Percentiles rank a stretch among this genome's conserved stretches.
phyloP scores from a whole-genome alignment of 768 basidiomycete species.

The Termitomyces sp. region DNA sequence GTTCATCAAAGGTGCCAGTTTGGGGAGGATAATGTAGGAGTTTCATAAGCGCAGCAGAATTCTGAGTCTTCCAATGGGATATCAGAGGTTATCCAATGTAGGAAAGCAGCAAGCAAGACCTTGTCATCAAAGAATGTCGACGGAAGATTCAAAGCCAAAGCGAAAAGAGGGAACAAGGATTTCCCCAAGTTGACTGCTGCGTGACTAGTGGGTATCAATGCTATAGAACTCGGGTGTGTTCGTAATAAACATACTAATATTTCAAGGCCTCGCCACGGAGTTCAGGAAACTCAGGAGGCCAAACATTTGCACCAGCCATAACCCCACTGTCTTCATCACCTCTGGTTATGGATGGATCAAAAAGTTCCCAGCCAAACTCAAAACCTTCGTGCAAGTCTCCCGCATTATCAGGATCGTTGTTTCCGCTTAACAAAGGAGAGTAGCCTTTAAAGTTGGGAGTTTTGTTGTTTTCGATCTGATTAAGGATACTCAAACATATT shows the following conservation, averaged over 20 bases:
- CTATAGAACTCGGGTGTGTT: neutral
- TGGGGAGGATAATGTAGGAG: constrained; percentile 73
- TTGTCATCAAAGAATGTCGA: constrained; percentile 80
- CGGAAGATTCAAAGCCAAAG: constrained; percentile 70
- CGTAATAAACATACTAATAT: constrained; percentile 53
- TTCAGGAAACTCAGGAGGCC: constrained; percentile 59
- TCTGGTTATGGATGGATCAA: constrained; percentile 22
- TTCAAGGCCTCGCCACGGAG: constrained; percentile 54
- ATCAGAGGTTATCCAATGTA: neutral
- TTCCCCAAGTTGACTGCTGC: constrained; percentile 42
- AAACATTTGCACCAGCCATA: constrained; percentile 72
- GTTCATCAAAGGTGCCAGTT: constrained; percentile 35
- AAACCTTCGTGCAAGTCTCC: constrained; percentile 93
- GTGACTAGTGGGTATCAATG: constrained; percentile 22
- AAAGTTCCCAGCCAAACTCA: constrained; percentile 71
- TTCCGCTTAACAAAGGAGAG: constrained; percentile 61
- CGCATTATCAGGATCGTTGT: constrained; percentile 67
- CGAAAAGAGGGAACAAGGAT: constrained; percentile 78
- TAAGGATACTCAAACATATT: neutral
- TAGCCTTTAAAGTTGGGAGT: constrained; percentile 75
- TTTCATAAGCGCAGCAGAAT: constrained; percentile 82
- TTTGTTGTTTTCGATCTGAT: constrained; percentile 63
- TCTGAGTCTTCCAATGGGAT: constrained; percentile 46
- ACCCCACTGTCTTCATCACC: constrained; percentile 35
- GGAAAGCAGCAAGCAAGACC: constrained; percentile 26